Conservation (phyloP, 176 grass and related monocot species). For the Oryza australiensis region DNA sequence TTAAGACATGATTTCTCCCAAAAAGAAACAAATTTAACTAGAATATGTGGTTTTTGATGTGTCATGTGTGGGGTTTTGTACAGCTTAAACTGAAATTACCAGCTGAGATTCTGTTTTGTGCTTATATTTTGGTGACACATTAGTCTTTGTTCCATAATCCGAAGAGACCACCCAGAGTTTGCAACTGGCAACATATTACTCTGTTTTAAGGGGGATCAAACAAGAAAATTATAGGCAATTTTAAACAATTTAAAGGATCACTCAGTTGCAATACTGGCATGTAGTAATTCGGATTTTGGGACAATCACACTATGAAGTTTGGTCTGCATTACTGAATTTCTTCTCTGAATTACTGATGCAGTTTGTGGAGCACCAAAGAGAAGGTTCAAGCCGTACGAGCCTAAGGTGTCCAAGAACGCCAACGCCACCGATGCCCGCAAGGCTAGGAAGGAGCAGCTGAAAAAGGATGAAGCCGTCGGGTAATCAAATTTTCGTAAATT, state of each 20-base stretch:
- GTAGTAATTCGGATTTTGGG: background rate
- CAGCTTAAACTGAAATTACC: background rate
- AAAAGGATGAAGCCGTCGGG: conserved; percentile 74
- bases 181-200: background rate
- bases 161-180: background rate
- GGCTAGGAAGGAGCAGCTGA: conserved; percentile 85
- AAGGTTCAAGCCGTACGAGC: conserved; percentile 72
- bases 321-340: background rate
- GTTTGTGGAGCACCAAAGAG: conserved; percentile 94
- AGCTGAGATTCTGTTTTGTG: background rate
- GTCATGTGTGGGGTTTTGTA: background rate
- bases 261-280: background rate
- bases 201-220: background rate
- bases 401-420: conserved; percentile 58
- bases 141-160: background rate
- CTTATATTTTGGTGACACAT: background rate
- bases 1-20: background rate
- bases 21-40: background rate
- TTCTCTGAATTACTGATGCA: conserved; percentile 19
- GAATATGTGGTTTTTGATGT: background rate
- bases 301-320: background rate
- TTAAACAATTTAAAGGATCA: background rate
- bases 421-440: conserved; percentile 62
- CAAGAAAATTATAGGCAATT: background rate
- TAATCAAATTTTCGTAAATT: conserved; percentile 15